Percentiles rank a stretch among this genome's conserved stretches.
Evolutionary conservation across 352 stramenopile genomes (phyloP).

Genomic region (Thalassiosira livingstoniorum): DNA sequence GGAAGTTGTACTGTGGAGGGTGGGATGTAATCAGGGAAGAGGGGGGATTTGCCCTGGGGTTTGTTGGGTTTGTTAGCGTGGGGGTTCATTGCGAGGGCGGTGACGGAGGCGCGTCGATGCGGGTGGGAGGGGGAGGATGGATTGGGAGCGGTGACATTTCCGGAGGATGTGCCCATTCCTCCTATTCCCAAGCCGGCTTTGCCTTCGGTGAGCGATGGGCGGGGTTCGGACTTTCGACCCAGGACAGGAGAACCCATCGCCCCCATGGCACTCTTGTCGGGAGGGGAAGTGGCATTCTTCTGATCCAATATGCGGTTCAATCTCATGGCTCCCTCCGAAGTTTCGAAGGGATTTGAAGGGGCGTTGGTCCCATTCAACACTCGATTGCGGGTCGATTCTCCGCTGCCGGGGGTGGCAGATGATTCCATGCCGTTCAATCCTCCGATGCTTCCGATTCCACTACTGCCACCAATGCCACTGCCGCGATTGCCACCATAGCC

Average conservation of each 20-base stretch:
- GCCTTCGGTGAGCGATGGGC: no score
- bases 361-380: no score
- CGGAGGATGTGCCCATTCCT: not conserved
- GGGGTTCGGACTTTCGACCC: not conserved
- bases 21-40: conserved; percentile 44
- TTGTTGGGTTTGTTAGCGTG: not conserved
- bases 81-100: not conserved
- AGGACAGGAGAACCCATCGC: not conserved
- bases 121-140: not conserved
- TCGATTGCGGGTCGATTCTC: no score
- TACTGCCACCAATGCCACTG: no score
- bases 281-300: conserved; percentile 6
- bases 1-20: conserved; percentile 36
- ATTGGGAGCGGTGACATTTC: not conserved
- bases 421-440: no score
- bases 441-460: no score
- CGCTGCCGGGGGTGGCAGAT: not conserved
- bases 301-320: conserved; percentile 78
- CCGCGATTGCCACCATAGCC: no score
- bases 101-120: not conserved
- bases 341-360: conserved; percentile 45
- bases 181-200: not conserved
- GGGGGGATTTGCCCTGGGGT: not conserved
- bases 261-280: not conserved
- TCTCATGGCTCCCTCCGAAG: conserved; percentile 68